Conservation (phyloP, 345 rosid species). For the Syzygium oleosum region DNA sequence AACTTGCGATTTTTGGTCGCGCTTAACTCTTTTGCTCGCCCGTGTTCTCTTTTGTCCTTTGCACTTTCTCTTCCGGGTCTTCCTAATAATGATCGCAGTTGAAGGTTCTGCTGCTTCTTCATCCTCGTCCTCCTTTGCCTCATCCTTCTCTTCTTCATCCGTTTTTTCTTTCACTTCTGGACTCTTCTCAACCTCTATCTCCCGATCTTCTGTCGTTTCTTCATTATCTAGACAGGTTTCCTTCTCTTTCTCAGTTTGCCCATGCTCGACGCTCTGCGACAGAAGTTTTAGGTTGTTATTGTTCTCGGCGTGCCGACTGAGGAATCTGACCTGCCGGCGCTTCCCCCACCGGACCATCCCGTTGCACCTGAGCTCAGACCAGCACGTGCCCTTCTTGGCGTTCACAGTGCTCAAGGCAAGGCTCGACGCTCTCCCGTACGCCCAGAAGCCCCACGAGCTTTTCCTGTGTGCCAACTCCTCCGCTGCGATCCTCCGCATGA, state of each 20-base stretch:
- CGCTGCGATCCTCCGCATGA: conserved; percentile 47
- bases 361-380: conserved; percentile 35
- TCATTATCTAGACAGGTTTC: neutral
- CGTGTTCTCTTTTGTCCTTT: conserved; percentile 11
- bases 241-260: neutral
- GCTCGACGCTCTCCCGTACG: conserved; percentile 2
- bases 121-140: conserved; percentile 9
- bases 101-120: conserved; percentile 7
- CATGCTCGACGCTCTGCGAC: neutral
- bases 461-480: conserved; percentile 39
- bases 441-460: conserved; percentile 60
- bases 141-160: conserved; percentile 6
- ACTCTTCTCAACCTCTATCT: neutral
- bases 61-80: conserved; percentile 31
- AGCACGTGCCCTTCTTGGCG: conserved; percentile 33
- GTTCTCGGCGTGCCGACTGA: conserved; percentile 11
- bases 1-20: conserved; percentile 7
- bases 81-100: neutral
- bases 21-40: conserved; percentile 19
- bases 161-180: neutral
- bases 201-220: neutral
- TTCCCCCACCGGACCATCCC: conserved; percentile 71
- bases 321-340: conserved; percentile 50
- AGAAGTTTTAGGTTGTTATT: neutral
- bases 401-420: conserved; percentile 7